Evolutionary conservation across 371 early-diverging fungal genomes (phyloP), one percentile per base, ranked within the genome.

Genomic region (Actinomucor elegans): DNA sequence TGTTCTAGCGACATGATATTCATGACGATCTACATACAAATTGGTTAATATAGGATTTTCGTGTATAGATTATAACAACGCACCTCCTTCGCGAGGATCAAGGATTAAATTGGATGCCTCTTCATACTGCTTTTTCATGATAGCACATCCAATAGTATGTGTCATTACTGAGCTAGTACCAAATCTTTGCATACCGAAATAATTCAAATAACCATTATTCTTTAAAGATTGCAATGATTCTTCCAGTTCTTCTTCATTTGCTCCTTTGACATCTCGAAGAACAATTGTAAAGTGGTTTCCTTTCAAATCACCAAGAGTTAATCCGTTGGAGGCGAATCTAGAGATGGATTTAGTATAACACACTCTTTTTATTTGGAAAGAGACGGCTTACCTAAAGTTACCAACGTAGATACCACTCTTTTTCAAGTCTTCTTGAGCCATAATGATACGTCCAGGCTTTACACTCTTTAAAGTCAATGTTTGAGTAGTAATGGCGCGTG

Each of bases 161-260:
- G 99, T 96, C 14, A 88, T 79, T 28, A 94, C 79, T 4, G 81
- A 68, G 14, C 87, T 75, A 6, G 94, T 93, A 18, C 99, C 99
- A 70, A 99, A 99, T 31, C 99, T 81, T 71, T 99, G 99, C 91
- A 93, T 92, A 17, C 98, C 99, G 75, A 87, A 99, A 76, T 99
- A 99, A 71, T 99, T 99, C 61, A 98, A 80, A 65, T 97, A 99
- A 2, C 97, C 96, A 31, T 73, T 69, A 4, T 79, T 60, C 12
- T 75, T 61, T 11, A 96, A 70, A 17, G 87, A 84, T 4, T 63
- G 52, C 51, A 96, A 65, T 10, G 91, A 81, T 0, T 64, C 55
- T 12, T 73, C 60, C 24, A 93, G 64, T 4, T 69, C 66, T 17
- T 75, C 63, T 31, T 76, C 70, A 20, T 23, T 61, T 7, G 67